Evolutionary conservation across 2,329 filamentous ascomycete genomes (phyloP).

Genomic region (Myotisia sp.): DNA sequence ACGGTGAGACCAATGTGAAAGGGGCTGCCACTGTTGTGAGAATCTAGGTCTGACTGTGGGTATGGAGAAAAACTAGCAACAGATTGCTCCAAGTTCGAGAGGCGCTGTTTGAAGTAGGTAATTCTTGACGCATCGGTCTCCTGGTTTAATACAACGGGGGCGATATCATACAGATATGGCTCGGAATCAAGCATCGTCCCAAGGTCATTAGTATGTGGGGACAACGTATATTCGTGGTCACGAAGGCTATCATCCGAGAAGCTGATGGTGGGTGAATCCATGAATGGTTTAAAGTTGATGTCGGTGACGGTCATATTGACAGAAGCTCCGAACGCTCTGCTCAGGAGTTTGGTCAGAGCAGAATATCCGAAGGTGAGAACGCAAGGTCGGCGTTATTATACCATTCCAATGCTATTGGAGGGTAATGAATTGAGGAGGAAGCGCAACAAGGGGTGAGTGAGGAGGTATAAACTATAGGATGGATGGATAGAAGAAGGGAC

Average conservation of each 20-base stretch:
- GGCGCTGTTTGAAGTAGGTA: conserved; percentile 7
- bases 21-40: conserved; percentile 5
- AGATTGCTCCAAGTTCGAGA: conserved; percentile 11
- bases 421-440: too few relatives aligned
- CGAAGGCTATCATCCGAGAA: conserved; percentile 3
- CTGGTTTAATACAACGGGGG: neutral
- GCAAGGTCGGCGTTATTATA: too few relatives aligned
- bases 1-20: conserved; percentile 2
- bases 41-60: conserved; percentile 3
- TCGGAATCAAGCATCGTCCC: conserved; percentile 1
- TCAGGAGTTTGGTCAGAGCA: too few relatives aligned
- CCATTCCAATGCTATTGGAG: too few relatives aligned
- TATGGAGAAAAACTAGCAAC: conserved; percentile 4
- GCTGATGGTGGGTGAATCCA: conserved; percentile 5
- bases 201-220: conserved; percentile 1
- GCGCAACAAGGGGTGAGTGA: too few relatives aligned
- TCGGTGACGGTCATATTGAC: too few relatives aligned
- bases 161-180: conserved; percentile 1
- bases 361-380: too few relatives aligned
- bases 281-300: too few relatives aligned
- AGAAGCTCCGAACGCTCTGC: too few relatives aligned
- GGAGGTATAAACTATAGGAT: too few relatives aligned
- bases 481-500: too few relatives aligned
- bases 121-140: conserved; percentile 4
- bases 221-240: conserved; percentile 3